A percentile compares a stretch with the other conserved stretches of the same genome.
Conservation (phyloP, 371 early-diverging fungal genomes). For the Syncephalis plumigaleata region DNA sequence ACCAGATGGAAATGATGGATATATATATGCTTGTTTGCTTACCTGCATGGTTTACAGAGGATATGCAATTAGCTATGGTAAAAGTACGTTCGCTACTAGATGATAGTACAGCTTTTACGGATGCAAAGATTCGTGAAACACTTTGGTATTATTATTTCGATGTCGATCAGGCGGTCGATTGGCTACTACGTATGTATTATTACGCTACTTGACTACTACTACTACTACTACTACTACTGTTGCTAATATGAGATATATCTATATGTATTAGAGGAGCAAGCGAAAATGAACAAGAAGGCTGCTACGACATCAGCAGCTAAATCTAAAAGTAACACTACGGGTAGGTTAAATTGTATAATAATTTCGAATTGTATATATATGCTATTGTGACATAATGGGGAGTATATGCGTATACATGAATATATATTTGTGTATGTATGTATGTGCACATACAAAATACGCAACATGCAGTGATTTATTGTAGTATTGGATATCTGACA, state of each 20-base stretch:
- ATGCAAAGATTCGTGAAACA: constrained; percentile 39
- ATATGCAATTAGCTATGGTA: constrained; percentile 27
- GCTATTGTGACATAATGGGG: too few species aligned
- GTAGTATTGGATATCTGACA: too few species aligned
- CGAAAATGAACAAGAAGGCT: not conserved
- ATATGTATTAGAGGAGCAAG: not conserved
- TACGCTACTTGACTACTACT: not conserved
- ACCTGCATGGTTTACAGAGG: constrained; percentile 8
- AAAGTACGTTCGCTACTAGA: constrained; percentile 31
- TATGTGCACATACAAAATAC: too few species aligned
- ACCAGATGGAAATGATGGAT: not conserved
- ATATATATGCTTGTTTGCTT: not conserved
- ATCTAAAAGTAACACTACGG: too few species aligned
- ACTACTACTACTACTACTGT: not conserved
- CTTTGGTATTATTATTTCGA: constrained; percentile 48
- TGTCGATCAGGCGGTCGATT: constrained; percentile 27
- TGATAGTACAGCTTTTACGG: constrained; percentile 19
- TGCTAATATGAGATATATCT: not conserved
- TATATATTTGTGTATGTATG: too few species aligned
- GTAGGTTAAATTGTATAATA: too few species aligned
- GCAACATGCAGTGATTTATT: too few species aligned
- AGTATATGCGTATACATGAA: too few species aligned
- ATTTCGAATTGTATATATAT: too few species aligned
- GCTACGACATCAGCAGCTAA: not conserved
- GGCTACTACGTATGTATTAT: constrained; percentile 28